These are phyloP conservation scores for Ormosia semicastrata DNA, from an alignment of 306 rosid genomes.

Conservation along the genomic window DNA sequence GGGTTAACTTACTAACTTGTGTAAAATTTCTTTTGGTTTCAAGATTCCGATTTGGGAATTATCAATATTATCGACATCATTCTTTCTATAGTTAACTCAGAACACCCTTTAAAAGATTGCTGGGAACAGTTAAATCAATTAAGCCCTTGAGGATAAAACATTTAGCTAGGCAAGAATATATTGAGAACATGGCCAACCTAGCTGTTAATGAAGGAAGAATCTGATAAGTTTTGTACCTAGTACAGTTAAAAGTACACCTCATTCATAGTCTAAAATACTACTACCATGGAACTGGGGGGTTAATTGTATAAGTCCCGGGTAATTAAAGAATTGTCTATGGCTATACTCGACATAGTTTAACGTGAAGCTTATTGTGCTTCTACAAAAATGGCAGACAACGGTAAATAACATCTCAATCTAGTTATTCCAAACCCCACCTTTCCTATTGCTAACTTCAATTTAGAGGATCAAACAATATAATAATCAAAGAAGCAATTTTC, in stretches of 20 bases:
- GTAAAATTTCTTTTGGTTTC: background rate
- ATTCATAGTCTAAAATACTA: background rate
- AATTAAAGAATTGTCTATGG: background rate
- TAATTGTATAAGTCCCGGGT: background rate
- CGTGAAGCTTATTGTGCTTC: background rate
- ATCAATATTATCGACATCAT: background rate
- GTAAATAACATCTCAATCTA: background rate
- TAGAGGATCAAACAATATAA: background rate
- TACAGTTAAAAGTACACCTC: background rate
- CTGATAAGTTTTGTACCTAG: background rate
- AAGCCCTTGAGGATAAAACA: background rate
- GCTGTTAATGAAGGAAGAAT: background rate
- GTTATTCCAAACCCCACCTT: background rate
- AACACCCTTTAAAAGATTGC: background rate
- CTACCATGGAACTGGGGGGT: background rate
- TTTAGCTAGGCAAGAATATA: background rate
- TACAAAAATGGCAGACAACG: background rate
- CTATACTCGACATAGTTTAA: background rate
- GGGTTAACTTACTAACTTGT: background rate
- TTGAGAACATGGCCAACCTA: background rate
- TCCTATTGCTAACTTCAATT: background rate
- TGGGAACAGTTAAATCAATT: background rate
- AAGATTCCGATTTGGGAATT: background rate
- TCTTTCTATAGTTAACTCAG: background rate
- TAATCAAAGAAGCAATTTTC: background rate